Percentiles rank a stretch among this genome's conserved stretches.
Conservation (phyloP, 2,329 filamentous ascomycete species). For the Penicillium corylophilum region DNA sequence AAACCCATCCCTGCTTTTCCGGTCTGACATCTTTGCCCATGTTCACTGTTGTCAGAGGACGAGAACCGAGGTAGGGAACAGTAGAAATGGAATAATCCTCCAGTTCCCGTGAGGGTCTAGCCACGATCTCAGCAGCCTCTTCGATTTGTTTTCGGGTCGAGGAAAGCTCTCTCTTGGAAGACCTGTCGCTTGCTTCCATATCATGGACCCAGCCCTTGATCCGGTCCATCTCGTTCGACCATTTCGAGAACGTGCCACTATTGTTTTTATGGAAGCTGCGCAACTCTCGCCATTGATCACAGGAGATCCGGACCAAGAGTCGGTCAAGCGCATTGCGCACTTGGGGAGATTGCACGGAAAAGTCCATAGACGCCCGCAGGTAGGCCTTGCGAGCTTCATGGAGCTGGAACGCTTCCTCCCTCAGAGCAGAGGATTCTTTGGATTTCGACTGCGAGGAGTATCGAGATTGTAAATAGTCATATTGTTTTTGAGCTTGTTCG, state of each 20-base stretch:
- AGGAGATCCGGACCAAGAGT: constrained; percentile 78
- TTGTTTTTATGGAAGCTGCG: constrained; percentile 67
- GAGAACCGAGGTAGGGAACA: constrained; percentile 76
- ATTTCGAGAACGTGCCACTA: constrained; percentile 61
- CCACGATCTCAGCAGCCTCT: constrained; percentile 67
- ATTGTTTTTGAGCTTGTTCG: constrained; percentile 78
- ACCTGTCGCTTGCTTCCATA: constrained; percentile 84
- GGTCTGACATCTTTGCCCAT: constrained; percentile 49
- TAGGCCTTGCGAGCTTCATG: constrained; percentile 91
- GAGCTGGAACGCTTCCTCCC: constrained; percentile 93
- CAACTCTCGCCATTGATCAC: constrained; percentile 87
- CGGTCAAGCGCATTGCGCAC: constrained; percentile 81
- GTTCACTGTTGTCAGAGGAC: constrained; percentile 64
- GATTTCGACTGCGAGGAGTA: constrained; percentile 85
- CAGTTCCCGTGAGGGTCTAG: constrained; percentile 83
- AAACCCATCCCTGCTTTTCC: constrained; percentile 96
- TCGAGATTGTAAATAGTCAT: constrained; percentile 76
- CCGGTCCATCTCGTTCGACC: constrained; percentile 80
- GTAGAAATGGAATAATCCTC: constrained; percentile 91
- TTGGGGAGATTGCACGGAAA: constrained; percentile 83
- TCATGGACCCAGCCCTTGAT: constrained; percentile 90
- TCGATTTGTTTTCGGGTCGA: constrained; percentile 78
- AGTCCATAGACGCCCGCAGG: constrained; percentile 89
- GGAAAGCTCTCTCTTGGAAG: constrained; percentile 79
- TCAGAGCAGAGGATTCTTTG: constrained; percentile 85